Evolutionary conservation across 1,284 basidiomycete genomes (phyloP).

Genomic region (Cutaneotrichosporon spelunceum): DNA sequence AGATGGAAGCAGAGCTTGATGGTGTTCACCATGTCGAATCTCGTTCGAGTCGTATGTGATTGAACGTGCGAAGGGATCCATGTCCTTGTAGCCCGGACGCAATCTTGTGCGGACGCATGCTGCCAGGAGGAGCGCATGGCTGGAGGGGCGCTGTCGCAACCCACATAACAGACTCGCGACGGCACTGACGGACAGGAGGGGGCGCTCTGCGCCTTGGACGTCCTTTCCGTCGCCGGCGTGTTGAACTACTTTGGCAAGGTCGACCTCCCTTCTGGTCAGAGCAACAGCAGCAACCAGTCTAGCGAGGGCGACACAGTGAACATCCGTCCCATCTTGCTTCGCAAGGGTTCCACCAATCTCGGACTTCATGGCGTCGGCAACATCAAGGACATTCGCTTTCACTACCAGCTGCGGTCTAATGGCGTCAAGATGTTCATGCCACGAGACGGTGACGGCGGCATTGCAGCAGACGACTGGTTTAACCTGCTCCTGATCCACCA

Average conservation of each 20-base stretch:
- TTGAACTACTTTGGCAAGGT: constrained; percentile 96
- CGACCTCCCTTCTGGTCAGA: constrained; percentile 59
- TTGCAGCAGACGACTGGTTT: constrained; percentile 66
- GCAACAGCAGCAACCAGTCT: constrained; percentile 50
- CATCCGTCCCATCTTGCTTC: constrained; percentile 82
- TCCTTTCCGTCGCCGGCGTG: constrained; percentile 88
- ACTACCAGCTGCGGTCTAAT: constrained; percentile 89
- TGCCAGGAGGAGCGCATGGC: no score
- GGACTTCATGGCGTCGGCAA: constrained; percentile 96
- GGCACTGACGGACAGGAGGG: constrained; percentile 64
- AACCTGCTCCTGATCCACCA: constrained; percentile 92
- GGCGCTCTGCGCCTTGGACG: constrained; percentile 89
- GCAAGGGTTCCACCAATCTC: constrained; percentile 80
- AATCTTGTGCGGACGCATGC: no score
- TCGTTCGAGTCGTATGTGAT: no score
- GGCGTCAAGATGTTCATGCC: constrained; percentile 96
- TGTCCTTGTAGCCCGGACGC: no score
- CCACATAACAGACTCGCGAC: not conserved
- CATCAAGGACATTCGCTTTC: constrained; percentile 92
- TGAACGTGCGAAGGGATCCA: no score
- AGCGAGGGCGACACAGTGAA: constrained; percentile 62
- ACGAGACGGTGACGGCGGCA: constrained; percentile 72
- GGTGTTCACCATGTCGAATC: no score
- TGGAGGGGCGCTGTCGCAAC: constrained; percentile 5
- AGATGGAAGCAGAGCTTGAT: not conserved